Base-by-base conservation (phyloP, 2,329 filamentous ascomycete species). In the Alternaria sp. region DNA sequence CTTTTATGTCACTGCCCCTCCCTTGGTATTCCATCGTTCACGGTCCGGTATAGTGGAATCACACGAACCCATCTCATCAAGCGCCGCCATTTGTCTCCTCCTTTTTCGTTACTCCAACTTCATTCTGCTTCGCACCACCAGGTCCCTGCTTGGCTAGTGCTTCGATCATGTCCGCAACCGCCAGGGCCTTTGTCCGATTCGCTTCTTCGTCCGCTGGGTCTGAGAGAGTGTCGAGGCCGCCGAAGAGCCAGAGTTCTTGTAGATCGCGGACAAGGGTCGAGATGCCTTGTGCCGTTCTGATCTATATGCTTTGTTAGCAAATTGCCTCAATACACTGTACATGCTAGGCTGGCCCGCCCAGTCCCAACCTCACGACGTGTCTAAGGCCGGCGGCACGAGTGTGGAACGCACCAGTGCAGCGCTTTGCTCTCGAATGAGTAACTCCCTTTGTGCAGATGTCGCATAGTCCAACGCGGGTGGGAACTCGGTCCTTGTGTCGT, bases 171-270 rank as follows among this genome's bases (percentile, higher is more conserved):
- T 56, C 58, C 11, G 69, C 71, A 31, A 74, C 61, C 45, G 56
- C 58, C 1, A 63, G 33, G 5, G 67, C 69, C 54, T 66, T 68
- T 13, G 36, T 59, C 34, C 58, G 57, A 24, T 63, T 67, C 55
- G 54, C 53, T 26, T 62, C 68, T 58, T 71, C 67, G n/a, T 76
- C 73, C 23, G 62, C 62, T 6, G 65, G 60, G 31, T 75, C 67
- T 29, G 67, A 62, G 2, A 88, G 71, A 0, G 85, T 88, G 56
- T 88, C 82, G 41, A 90, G 79, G 56, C 85, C 85, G 3, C 88
- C 88, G 66, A 88, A 89, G 5, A 89, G 78, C 88, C 88, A 90
- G 23, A 86, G 80, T 70, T 90, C 87, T 70, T 90, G 88, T 76
- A 90, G 79, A 26, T 83, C 81, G 23, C 87, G 83, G 26, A 85